Evolutionary conservation across 257 asterid species (phyloP).

Genomic region (Ehretia macrophylla): DNA sequence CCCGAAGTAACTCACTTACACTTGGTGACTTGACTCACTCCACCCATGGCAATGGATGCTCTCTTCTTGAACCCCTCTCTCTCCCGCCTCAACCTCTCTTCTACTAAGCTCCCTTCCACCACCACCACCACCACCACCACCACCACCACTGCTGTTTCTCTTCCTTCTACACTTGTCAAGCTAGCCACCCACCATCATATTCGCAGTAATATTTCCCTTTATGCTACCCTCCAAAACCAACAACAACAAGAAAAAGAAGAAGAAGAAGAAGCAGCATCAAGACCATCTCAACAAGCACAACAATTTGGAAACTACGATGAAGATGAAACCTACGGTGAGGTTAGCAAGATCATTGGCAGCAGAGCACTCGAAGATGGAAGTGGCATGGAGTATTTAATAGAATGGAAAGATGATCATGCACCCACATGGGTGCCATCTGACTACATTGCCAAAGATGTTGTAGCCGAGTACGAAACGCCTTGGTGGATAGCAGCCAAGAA

Average conservation of each 20-base stretch:
- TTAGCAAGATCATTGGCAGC: slow-evolving; percentile 68
- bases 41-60: slow-evolving; percentile 21
- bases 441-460: slow-evolving; percentile 72
- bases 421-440: slow-evolving; percentile 98
- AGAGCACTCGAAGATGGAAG: slow-evolving; percentile 42
- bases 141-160: not conserved
- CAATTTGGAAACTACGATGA: slow-evolving; percentile 51
- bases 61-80: slow-evolving; percentile 29
- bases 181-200: slow-evolving; percentile 2
- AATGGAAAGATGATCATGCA: slow-evolving; percentile 88
- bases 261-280: slow-evolving; percentile 7
- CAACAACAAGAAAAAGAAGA: slow-evolving; percentile 7
- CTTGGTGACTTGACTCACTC: not conserved
- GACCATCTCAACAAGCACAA: slow-evolving; percentile 8
- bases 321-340: slow-evolving; percentile 81
- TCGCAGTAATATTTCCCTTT: slow-evolving; percentile 23
- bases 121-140: slow-evolving; percentile 8
- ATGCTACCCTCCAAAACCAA: slow-evolving; percentile 59
- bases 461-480: slow-evolving; percentile 81
- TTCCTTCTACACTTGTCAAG: not conserved
- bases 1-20: not conserved
- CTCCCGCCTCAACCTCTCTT: slow-evolving; percentile 64
- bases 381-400: slow-evolving; percentile 81
- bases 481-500: slow-evolving; percentile 96
- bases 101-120: slow-evolving; percentile 19